Evolutionary conservation across 805 yeast genomes (phyloP).

Genomic region (Metschnikowia bowlesiae): DNA sequence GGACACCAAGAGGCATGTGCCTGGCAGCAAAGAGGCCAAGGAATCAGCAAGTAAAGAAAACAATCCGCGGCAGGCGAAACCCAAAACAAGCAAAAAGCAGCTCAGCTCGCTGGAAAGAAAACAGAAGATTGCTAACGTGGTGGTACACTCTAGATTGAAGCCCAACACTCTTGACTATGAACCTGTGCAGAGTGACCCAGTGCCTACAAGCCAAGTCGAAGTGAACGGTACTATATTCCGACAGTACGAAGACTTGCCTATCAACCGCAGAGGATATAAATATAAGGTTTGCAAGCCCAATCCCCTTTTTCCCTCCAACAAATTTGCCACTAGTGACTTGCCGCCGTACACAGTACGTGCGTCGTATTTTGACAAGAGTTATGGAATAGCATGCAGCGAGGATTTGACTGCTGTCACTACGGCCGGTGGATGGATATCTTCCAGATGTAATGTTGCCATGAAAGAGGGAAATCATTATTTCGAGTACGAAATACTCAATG

Average conservation of each 20-base stretch:
- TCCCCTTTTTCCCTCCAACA: slow-evolving; percentile 49
- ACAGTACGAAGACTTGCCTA: slow-evolving; percentile 71
- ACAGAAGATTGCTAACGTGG: slow-evolving; percentile 27
- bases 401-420: slow-evolving; percentile 46
- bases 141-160: slow-evolving; percentile 33
- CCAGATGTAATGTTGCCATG: slow-evolving; percentile 68
- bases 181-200: slow-evolving; percentile 9
- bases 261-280: slow-evolving; percentile 74
- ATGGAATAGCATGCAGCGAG: slow-evolving; percentile 40
- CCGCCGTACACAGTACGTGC: slow-evolving; percentile 60
- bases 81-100: slow-evolving; percentile 19
- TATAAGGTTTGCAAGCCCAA: slow-evolving; percentile 76
- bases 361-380: slow-evolving; percentile 66
- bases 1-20: not conserved
- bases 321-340: slow-evolving; percentile 69
- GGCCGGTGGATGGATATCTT: slow-evolving; percentile 73
- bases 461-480: slow-evolving; percentile 77
- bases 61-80: slow-evolving; percentile 24
- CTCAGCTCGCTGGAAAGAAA: slow-evolving; percentile 19
- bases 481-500: slow-evolving; percentile 60
- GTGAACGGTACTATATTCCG: slow-evolving; percentile 27
- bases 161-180: slow-evolving; percentile 28
- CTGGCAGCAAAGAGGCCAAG: not conserved
- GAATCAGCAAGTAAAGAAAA: slow-evolving; percentile 6
- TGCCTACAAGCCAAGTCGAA: slow-evolving; percentile 10